These are phyloP conservation scores for Prasinococcaceae sp. DNA, from an alignment of 139 green algal species.

Conservation along the genomic window DNA sequence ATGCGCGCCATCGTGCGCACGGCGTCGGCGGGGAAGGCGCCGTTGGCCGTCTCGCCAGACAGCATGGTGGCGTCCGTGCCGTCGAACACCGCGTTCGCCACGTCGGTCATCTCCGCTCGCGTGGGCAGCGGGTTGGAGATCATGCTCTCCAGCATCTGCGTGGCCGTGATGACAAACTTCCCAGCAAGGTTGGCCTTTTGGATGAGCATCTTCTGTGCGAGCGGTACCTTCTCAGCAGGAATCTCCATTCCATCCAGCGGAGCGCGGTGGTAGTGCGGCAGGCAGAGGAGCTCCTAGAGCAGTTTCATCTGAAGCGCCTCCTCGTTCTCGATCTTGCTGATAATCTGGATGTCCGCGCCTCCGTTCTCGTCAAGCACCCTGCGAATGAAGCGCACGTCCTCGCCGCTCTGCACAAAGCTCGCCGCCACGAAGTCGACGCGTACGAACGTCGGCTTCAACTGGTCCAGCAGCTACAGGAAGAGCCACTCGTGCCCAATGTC, in stretches of 20 bases:
- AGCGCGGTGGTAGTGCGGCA: too few relatives aligned
- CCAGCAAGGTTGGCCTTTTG: constrained; percentile 52
- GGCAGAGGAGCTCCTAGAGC: too few relatives aligned
- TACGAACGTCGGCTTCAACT: too few relatives aligned
- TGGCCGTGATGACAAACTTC: constrained; percentile 95
- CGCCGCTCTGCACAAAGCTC: constrained; percentile 29
- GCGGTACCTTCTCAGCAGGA: constrained; percentile 37
- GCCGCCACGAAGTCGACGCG: constrained; percentile 57
- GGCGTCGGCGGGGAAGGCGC: constrained; percentile 71
- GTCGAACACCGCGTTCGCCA: constrained; percentile 37
- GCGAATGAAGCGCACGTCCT: constrained; percentile 16
- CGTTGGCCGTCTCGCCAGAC: constrained; percentile 86
- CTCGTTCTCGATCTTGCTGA: constrained; percentile 57
- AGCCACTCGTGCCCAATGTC: constrained; percentile 23
- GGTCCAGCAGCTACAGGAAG: too few relatives aligned
- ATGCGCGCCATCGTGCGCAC: constrained; percentile 28
- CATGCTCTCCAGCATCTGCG: constrained; percentile 45
- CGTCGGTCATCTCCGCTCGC: constrained; percentile 42
- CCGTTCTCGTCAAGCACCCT: constrained; percentile 17
- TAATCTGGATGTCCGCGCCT: constrained; percentile 31
- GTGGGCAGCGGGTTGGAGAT: constrained; percentile 71
- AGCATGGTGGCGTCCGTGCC: constrained; percentile 83
- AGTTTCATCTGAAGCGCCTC: constrained; percentile 35
- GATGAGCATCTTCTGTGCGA: constrained; percentile 55
- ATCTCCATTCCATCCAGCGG: too few relatives aligned